These are phyloP conservation scores for Clonostachys solani DNA, from an alignment of 2,329 filamentous ascomycete species.

Conservation along the genomic window DNA sequence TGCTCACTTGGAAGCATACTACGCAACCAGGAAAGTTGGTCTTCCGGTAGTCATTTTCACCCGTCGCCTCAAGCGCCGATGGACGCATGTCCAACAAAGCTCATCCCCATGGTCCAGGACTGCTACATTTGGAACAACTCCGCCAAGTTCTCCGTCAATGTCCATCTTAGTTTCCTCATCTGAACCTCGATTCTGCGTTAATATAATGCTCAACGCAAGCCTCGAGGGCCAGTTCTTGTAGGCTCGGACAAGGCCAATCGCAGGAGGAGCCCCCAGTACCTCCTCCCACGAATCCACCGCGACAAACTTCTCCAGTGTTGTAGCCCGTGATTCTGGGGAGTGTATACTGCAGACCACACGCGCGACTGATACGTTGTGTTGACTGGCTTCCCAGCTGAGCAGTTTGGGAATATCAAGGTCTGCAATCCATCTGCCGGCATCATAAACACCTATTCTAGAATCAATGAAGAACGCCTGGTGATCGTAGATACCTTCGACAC, in stretches of 20 bases:
- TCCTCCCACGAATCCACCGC: constrained; percentile 1
- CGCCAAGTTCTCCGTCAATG: not conserved
- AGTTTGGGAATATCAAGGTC: constrained; percentile 12
- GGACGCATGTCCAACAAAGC: not conserved
- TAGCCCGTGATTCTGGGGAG: not conserved
- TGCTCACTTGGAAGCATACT: no score
- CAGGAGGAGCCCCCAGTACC: not conserved
- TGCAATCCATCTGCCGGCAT: not conserved
- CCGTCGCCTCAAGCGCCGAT: not conserved
- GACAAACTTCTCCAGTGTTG: not conserved
- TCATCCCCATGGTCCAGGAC: not conserved
- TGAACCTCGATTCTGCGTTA: not conserved
- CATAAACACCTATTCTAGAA: not conserved
- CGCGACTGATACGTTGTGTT: not conserved
- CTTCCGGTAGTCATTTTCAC: no score
- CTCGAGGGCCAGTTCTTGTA: not conserved
- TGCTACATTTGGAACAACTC: not conserved
- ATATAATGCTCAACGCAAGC: not conserved
- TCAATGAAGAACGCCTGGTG: not conserved
- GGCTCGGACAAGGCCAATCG: not conserved
- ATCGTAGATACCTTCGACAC: not conserved
- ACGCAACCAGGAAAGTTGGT: no score
- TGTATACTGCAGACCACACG: not conserved
- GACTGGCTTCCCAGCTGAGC: not conserved
- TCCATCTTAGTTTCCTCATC: not conserved